phyloP scores from a whole-genome alignment of 1,284 basidiomycete genomes.

The Cerioporus squamosus region DNA sequence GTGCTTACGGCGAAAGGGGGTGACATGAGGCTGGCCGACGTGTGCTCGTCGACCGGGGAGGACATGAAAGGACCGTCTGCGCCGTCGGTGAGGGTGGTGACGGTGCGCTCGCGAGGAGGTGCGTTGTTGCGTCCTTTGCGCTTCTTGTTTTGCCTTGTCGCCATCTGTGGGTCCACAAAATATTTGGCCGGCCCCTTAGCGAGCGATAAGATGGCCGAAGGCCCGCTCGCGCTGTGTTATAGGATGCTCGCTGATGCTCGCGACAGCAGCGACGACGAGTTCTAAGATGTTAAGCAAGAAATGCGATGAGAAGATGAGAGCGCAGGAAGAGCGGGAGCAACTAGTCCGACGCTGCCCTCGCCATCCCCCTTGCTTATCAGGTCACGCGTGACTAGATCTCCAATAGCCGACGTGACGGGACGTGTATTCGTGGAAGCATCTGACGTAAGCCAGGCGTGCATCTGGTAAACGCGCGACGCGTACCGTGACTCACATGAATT shows the following conservation, averaged over 20 bases:
- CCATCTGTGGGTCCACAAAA: slow-evolving; percentile 44
- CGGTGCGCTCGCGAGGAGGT: slow-evolving; percentile 61
- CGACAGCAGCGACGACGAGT: neutral
- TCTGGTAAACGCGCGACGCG: slow-evolving; percentile 1
- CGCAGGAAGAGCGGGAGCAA: slow-evolving; percentile 1
- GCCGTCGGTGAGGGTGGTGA: slow-evolving; percentile 64
- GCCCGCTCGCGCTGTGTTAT: neutral
- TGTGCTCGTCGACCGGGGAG: slow-evolving; percentile 51
- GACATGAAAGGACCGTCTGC: slow-evolving; percentile 52
- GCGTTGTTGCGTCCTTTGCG: slow-evolving; percentile 57
- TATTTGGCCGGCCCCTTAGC: slow-evolving; percentile 16
- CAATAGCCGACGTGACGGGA: neutral
- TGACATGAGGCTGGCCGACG: slow-evolving; percentile 36
- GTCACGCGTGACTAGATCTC: slow-evolving; percentile 9
- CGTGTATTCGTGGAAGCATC: slow-evolving; percentile 14
- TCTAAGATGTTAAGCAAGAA: neutral
- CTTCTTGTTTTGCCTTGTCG: slow-evolving; percentile 64
- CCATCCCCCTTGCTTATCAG: neutral
- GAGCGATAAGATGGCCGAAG: slow-evolving; percentile 13
- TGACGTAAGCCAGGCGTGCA: slow-evolving; percentile 4
- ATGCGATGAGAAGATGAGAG: neutral
- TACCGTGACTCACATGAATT: slow-evolving; percentile 24
- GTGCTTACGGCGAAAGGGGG: slow-evolving; percentile 37
- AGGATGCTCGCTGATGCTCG: neutral
- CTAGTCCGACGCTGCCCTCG: no score